Evolutionary conservation across 495 filamentous ascomycete species (phyloP).

Genomic region (Trichocladium uniseriatum): DNA sequence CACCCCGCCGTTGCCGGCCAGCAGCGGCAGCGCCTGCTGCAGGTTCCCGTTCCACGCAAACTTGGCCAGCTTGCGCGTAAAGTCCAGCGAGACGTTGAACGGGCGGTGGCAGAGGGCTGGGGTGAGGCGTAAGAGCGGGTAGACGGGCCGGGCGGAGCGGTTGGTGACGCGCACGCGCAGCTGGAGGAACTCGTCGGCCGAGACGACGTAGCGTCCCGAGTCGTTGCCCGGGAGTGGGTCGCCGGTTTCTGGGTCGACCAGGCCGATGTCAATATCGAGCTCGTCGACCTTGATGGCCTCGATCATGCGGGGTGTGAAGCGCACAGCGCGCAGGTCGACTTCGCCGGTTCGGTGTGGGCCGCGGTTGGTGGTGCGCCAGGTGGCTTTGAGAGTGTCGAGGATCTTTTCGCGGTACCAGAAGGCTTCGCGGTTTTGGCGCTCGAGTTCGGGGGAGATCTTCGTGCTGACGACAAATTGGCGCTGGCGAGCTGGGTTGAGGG

Average conservation of each 20-base stretch:
- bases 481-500: conserved; percentile 63
- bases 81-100: conserved; percentile 65
- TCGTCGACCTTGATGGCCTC: conserved; percentile 78
- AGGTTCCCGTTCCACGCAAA: conserved; percentile 77
- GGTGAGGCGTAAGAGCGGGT: conserved; percentile 66
- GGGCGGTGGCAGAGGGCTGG: conserved; percentile 67
- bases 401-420: conserved; percentile 91
- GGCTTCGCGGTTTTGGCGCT: conserved; percentile 67
- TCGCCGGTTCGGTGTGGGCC: conserved; percentile 47
- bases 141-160: conserved; percentile 56
- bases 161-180: conserved; percentile 62
- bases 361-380: conserved; percentile 52
- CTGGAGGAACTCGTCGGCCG: conserved; percentile 61
- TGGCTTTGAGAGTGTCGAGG: conserved; percentile 57
- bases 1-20: conserved; percentile 47
- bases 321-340: conserved; percentile 65
- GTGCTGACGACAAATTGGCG: conserved; percentile 85
- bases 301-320: conserved; percentile 69
- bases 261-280: conserved; percentile 55
- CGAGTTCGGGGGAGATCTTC: conserved; percentile 67
- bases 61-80: conserved; percentile 54
- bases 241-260: conserved; percentile 28
- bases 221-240: neutral
- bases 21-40: conserved; percentile 58
- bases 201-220: conserved; percentile 26